These are phyloP conservation scores for Aspergillus affinis DNA, from an alignment of 495 filamentous ascomycete species.

Conservation along the genomic window DNA sequence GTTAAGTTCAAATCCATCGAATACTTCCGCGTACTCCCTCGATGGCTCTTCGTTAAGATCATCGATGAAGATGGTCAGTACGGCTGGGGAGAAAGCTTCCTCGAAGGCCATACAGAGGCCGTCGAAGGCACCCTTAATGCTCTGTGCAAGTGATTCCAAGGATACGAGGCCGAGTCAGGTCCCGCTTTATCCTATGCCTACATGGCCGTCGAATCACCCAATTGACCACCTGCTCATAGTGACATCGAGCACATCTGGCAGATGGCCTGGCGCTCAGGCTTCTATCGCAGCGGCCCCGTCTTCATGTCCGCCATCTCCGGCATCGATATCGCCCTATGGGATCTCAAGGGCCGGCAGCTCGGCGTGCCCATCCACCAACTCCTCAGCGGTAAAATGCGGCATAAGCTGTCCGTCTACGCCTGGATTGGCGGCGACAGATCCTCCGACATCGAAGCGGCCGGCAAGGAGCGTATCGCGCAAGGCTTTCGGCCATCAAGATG, in stretches of 20 bases:
- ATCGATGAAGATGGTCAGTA: conserved; percentile 59
- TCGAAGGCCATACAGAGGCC: conserved; percentile 75
- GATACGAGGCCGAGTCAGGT: conserved; percentile 70
- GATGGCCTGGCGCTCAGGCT: conserved; percentile 64
- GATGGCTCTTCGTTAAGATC: conserved; percentile 81
- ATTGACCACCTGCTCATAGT: conserved; percentile 33
- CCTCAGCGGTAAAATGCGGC: conserved; percentile 70
- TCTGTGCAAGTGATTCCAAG: conserved; percentile 60
- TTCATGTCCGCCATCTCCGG: conserved; percentile 78
- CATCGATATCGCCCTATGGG: conserved; percentile 80
- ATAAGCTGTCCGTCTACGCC: conserved; percentile 71
- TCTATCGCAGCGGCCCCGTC: conserved; percentile 78
- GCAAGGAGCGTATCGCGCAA: conserved; percentile 62
- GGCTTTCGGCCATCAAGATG: conserved; percentile 79
- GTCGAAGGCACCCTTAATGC: conserved; percentile 74
- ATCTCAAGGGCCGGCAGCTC: conserved; percentile 61
- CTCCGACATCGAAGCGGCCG: conserved; percentile 62
- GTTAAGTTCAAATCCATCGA: conserved; percentile 67
- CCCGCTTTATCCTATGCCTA: background rate
- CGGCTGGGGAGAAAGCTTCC: conserved; percentile 79
- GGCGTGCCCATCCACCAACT: conserved; percentile 70
- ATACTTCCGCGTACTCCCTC: conserved; percentile 71
- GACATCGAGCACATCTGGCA: conserved; percentile 85
- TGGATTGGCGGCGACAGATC: conserved; percentile 85
- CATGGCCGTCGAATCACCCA: too few relatives aligned